These are phyloP conservation scores for Rhodocollybia butyracea DNA, from an alignment of 768 basidiomycete species.

Conservation along the genomic window DNA sequence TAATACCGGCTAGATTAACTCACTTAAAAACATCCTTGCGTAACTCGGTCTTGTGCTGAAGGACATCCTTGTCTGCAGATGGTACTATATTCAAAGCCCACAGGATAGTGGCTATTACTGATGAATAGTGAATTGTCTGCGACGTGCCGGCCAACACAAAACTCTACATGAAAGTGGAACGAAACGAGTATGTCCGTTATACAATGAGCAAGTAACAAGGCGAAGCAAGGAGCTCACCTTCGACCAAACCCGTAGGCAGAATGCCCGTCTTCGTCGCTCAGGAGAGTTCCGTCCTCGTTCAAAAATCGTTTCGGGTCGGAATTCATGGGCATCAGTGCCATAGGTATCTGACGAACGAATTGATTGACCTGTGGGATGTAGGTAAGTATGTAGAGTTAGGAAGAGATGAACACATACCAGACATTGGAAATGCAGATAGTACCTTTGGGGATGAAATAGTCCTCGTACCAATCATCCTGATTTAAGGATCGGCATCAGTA, in stretches of 20 bases:
- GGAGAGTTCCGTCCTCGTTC: background rate
- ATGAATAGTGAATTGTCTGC: conserved; percentile 5
- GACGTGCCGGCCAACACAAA: conserved; percentile 2
- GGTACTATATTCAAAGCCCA: conserved; percentile 1
- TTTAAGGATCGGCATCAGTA: background rate
- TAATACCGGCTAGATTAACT: background rate
- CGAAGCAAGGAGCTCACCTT: background rate
- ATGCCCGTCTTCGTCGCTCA: background rate
- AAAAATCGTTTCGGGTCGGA: background rate
- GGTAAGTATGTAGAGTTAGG: background rate
- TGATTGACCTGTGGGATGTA: background rate
- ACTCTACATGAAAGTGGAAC: background rate
- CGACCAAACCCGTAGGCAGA: conserved; percentile 1
- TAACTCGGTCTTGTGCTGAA: background rate
- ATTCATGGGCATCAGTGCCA: conserved; percentile 1
- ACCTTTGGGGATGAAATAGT: conserved; percentile 3
- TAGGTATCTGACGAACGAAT: background rate
- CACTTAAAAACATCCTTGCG: background rate
- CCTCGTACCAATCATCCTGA: conserved; percentile 6
- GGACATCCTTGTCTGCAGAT: background rate
- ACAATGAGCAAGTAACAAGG: background rate
- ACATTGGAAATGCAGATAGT: background rate
- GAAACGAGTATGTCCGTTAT: background rate
- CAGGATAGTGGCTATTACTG: background rate
- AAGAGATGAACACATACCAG: background rate